These are phyloP conservation scores for Aspergillus chevalieri DNA, from an alignment of 2,329 filamentous ascomycete genomes.

Conservation along the genomic window DNA sequence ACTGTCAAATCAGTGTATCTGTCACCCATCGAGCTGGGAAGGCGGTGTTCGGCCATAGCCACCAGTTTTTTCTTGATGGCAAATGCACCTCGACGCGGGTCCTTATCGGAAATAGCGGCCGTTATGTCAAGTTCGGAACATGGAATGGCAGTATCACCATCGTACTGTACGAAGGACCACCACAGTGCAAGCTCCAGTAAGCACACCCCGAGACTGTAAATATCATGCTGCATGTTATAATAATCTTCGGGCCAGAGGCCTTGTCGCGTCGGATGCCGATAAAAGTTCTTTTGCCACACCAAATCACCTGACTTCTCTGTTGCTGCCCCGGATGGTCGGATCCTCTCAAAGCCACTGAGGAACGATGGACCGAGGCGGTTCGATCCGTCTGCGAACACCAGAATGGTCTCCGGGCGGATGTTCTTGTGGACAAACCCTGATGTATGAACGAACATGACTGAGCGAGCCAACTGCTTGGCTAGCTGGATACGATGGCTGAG, in stretches of 20 bases:
- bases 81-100: background rate
- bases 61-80: slow-evolving; percentile 1
- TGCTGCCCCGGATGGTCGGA: slow-evolving; percentile 29
- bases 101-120: background rate
- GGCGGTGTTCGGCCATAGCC: background rate
- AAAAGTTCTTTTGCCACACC: slow-evolving; percentile 43
- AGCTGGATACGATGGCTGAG: slow-evolving; percentile 26
- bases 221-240: slow-evolving; percentile 51
- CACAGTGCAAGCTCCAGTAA: slow-evolving; percentile 48
- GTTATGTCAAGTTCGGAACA: background rate
- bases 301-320: slow-evolving; percentile 33
- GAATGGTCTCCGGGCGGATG: slow-evolving; percentile 28
- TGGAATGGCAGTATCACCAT: background rate
- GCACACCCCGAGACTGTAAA: slow-evolving; percentile 52
- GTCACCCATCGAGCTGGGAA: background rate
- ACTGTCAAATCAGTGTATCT: slow-evolving; percentile 1
- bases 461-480: slow-evolving; percentile 21
- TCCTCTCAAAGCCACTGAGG: slow-evolving; percentile 42
- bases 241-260: slow-evolving; percentile 32
- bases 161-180: slow-evolving; percentile 20
- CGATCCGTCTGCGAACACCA: slow-evolving; percentile 18
- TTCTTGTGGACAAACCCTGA: slow-evolving; percentile 30
- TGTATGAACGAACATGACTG: slow-evolving; percentile 23
- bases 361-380: slow-evolving; percentile 23
- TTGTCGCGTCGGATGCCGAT: slow-evolving; percentile 47